Evolutionary conservation across 2,329 filamentous ascomycete genomes (phyloP), one percentile per base, ranked within the genome.

Genomic region (Stemphylium lycopersici): DNA sequence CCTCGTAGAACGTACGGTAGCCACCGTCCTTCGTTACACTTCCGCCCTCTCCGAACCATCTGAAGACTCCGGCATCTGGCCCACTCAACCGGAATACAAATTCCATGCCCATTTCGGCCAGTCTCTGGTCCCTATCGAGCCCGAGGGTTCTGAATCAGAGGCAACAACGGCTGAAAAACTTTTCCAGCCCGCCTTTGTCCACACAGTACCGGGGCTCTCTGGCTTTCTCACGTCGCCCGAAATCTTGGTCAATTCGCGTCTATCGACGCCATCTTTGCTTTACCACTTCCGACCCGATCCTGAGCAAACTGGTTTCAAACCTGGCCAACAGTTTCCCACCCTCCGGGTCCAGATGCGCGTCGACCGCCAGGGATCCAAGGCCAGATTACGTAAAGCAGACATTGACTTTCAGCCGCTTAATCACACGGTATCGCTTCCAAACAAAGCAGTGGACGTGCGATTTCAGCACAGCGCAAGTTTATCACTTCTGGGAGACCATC

Each of bases 391-490:
- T 15, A 67, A 62, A 20, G 46, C 70, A 4, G 56, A 47, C 12
- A 49, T 75, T 6, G 56, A 47, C 2, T 62, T 72, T 32, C 55
- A 66, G 13, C 53, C 69, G 26, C 59, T 58, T 3, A 33, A 58
- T 4, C 63, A 70, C 37, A 63, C 73, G 39, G 69, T 73, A 1
- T 55, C 74, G 1, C 63, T 75, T 11, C 73, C 73, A 0, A 60
- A 68, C 20, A 54, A 65, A 40, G 61, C 66, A 4, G 46, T 55
- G 4, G 73, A 76, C 39, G 39, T 76, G 8, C 65, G 66, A 1
- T 74, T 75, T 51, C 36, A 48, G 12, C 54, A 45, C 13, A 52
- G 56, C 7, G 59, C 63, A 18, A 55, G 48, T 4, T 22, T 75
- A 15, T 47, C 46, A 7, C 49, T 70, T 20, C 29, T 39, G 15